Conservation (phyloP, 108 stramenopile genomes). For the Cyclostephanos invisitatus region DNA sequence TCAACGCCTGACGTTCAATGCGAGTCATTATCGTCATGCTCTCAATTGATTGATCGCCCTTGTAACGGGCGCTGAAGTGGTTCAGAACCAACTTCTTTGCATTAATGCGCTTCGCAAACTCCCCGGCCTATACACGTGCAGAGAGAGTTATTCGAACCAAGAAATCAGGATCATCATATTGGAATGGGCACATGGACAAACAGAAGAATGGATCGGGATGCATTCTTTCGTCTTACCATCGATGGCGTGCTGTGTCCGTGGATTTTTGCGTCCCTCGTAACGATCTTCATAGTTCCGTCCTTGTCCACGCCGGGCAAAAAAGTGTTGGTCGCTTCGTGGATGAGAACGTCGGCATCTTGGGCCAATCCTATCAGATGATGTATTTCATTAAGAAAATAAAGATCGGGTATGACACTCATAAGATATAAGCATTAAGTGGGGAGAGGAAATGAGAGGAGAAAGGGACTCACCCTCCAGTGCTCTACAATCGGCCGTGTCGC, state of each 20-base stretch:
- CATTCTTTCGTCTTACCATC: constrained; percentile 41
- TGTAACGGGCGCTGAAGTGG: constrained; percentile 85
- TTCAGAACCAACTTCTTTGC: constrained; percentile 82
- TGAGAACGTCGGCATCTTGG: constrained; percentile 75
- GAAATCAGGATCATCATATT: not conserved
- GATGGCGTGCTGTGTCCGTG: constrained; percentile 87
- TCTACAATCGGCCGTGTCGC: constrained; percentile 87
- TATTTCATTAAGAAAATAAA: not conserved
- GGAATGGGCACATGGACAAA: not conserved
- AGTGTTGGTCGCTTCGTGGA: constrained; percentile 93
- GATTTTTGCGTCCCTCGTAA: constrained; percentile 70
- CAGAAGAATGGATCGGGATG: not conserved
- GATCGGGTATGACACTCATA: not conserved
- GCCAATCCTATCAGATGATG: constrained; percentile 48
- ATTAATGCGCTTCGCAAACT: constrained; percentile 64
- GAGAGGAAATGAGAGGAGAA: not conserved
- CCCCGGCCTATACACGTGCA: constrained; percentile 54
- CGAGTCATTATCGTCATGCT: constrained; percentile 82
- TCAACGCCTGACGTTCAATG: constrained; percentile 81
- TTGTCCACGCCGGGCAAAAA: constrained; percentile 72
- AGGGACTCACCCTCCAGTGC: constrained; percentile 46
- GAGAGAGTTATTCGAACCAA: not conserved
- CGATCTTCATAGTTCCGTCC: constrained; percentile 54
- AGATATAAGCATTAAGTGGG: not conserved
- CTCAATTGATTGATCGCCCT: constrained; percentile 75